Percentiles rank a stretch among this genome's conserved stretches.
These are phyloP conservation scores for Toxicodendron radicans DNA, from an alignment of 345 rosid genomes.

Conservation along the genomic window DNA sequence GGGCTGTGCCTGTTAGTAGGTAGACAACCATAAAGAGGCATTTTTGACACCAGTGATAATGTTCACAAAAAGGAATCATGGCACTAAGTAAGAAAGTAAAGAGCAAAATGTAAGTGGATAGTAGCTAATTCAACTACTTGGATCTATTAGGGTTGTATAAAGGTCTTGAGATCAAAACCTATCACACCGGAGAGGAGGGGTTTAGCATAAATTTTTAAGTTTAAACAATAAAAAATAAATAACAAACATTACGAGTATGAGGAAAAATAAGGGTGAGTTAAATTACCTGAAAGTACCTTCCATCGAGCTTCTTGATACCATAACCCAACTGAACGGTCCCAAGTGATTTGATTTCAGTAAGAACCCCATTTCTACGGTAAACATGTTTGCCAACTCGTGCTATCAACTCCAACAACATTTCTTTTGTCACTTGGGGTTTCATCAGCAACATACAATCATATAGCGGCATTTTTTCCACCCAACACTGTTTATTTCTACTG, in stretches of 20 bases:
- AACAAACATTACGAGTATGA: not conserved
- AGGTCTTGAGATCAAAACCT: too few relatives aligned
- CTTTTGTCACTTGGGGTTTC: constrained; percentile 62
- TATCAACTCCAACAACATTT: constrained; percentile 55
- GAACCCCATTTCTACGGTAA: constrained; percentile 61
- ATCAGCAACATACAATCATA: constrained; percentile 85
- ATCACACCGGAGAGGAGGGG: too few relatives aligned
- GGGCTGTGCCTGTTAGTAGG: too few relatives aligned
- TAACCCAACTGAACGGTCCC: constrained; percentile 78
- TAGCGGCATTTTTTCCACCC: constrained; percentile 62
- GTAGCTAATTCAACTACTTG: too few relatives aligned
- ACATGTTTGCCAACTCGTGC: constrained; percentile 75
- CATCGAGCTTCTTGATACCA: constrained; percentile 83
- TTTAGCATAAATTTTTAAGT: too few relatives aligned
- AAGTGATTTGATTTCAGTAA: constrained; percentile 66
- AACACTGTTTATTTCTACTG: not conserved
- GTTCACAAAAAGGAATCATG: too few relatives aligned
- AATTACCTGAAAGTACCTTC: constrained; percentile 62
- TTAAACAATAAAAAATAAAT: not conserved
- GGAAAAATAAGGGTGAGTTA: not conserved
- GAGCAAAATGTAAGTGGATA: too few relatives aligned
- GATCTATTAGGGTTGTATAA: too few relatives aligned
- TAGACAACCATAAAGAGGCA: too few relatives aligned
- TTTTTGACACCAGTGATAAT: too few relatives aligned
- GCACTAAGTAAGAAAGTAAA: too few relatives aligned